Percentiles rank a stretch among this genome's conserved stretches.
phyloP scores from a whole-genome alignment of 805 yeast species.

The Yamadazyma nakazawae region DNA sequence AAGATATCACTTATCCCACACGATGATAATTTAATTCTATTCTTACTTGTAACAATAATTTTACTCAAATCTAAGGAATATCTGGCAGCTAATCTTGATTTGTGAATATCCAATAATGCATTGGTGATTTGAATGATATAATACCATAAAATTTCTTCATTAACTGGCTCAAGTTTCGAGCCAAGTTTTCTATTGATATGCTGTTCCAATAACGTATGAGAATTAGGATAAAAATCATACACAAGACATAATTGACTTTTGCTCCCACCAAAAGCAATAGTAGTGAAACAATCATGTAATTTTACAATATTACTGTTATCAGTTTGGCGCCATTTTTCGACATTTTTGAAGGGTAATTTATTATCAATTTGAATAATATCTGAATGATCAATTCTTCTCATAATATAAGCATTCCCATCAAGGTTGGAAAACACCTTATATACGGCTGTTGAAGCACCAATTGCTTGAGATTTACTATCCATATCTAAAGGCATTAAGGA shows the following conservation, averaged over 20 bases:
- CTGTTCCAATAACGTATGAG: constrained; percentile 65
- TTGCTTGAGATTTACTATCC: constrained; percentile 32
- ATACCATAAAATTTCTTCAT: constrained; percentile 69
- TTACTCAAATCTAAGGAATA: constrained; percentile 59
- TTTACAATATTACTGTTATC: constrained; percentile 57
- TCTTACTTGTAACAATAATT: constrained; percentile 68
- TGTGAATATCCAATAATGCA: constrained; percentile 68
- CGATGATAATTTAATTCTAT: constrained; percentile 67
- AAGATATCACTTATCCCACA: constrained; percentile 72
- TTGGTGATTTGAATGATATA: constrained; percentile 71
- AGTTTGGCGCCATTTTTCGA: constrained; percentile 65
- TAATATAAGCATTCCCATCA: constrained; percentile 74
- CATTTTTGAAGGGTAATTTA: constrained; percentile 56
- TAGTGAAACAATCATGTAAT: constrained; percentile 79
- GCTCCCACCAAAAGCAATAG: constrained; percentile 78
- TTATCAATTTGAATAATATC: constrained; percentile 22
- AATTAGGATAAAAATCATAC: constrained; percentile 81
- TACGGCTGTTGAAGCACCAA: constrained; percentile 56
- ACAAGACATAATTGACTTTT: constrained; percentile 61
- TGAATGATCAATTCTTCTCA: constrained; percentile 63
- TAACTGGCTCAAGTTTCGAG: constrained; percentile 47
- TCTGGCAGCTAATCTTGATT: constrained; percentile 60
- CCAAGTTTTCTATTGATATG: constrained; percentile 51
- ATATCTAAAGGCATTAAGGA: constrained; percentile 79
- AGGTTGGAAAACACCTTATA: constrained; percentile 78